Conservation (phyloP, 495 filamentous ascomycete species). For the Penicillium angulare region DNA sequence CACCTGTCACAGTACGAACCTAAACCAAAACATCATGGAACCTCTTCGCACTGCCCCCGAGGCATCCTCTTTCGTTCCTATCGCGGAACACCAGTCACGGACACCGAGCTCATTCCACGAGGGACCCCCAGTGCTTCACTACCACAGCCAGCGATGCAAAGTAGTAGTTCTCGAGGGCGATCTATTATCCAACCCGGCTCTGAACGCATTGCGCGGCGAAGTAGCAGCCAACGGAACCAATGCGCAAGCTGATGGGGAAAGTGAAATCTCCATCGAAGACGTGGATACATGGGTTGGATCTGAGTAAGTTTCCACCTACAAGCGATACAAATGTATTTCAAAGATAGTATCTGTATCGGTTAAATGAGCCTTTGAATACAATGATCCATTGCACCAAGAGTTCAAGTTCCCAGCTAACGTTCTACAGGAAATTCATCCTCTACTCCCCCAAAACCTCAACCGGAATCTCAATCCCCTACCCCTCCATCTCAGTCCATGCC, state of each 20-base stretch:
- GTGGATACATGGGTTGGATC: slow-evolving; percentile 79
- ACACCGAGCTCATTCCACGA: slow-evolving; percentile 83
- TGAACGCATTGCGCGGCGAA: slow-evolving; percentile 31
- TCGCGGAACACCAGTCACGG: slow-evolving; percentile 76
- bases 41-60: slow-evolving; percentile 48
- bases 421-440: slow-evolving; percentile 65
- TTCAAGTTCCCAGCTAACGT: slow-evolving; percentile 5
- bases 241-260: slow-evolving; percentile 31
- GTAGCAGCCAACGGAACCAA: slow-evolving; percentile 18
- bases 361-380: background rate
- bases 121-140: slow-evolving; percentile 77
- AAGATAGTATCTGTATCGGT: background rate
- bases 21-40: slow-evolving; percentile 37
- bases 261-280: slow-evolving; percentile 41
- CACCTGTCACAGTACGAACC: too few species aligned
- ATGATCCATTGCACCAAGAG: background rate
- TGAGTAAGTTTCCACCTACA: slow-evolving; percentile 51
- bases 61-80: slow-evolving; percentile 61
- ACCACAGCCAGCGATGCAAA: slow-evolving; percentile 62
- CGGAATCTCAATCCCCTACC: slow-evolving; percentile 84
- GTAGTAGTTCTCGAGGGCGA: slow-evolving; percentile 51
- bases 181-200: slow-evolving; percentile 27
- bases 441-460: slow-evolving; percentile 58
- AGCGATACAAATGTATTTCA: background rate
- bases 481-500: slow-evolving; percentile 83